These are phyloP conservation scores for Acorus gramineus DNA, from an alignment of 106 monocot species.

Conservation along the genomic window DNA sequence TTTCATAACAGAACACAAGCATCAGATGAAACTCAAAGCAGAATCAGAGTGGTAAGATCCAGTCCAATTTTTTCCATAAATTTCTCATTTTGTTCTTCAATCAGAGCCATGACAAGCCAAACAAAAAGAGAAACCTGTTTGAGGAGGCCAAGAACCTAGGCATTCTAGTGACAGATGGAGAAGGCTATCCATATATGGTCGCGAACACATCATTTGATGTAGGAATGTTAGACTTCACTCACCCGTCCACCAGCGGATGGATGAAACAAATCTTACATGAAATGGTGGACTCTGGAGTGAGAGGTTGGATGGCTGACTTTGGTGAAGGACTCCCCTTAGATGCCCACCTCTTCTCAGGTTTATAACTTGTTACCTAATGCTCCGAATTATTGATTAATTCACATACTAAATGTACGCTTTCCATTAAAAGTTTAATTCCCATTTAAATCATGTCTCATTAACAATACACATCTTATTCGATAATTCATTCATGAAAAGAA, in stretches of 20 bases:
- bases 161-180: constrained; percentile 52
- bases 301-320: constrained; percentile 93
- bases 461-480: no score
- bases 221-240: constrained; percentile 74
- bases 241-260: constrained; percentile 48
- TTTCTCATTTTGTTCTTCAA: neutral
- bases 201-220: constrained; percentile 85
- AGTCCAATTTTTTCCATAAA: no score
- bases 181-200: constrained; percentile 52
- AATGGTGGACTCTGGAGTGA: constrained; percentile 64
- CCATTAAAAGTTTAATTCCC: no score
- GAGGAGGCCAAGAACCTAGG: constrained; percentile 49
- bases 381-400: neutral
- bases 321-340: constrained; percentile 86
- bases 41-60: no score
- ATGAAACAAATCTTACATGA: constrained; percentile 60
- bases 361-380: neutral
- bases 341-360: constrained; percentile 67
- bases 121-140: constrained; percentile 51
- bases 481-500: no score
- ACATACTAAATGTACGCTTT: neutral
- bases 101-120: constrained; percentile 50
- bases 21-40: no score
- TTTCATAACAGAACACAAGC: no score
- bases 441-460: no score